Evolutionary conservation across 2,329 filamentous ascomycete genomes (phyloP).

Genomic region (Phyllosticta ampelicida): DNA sequence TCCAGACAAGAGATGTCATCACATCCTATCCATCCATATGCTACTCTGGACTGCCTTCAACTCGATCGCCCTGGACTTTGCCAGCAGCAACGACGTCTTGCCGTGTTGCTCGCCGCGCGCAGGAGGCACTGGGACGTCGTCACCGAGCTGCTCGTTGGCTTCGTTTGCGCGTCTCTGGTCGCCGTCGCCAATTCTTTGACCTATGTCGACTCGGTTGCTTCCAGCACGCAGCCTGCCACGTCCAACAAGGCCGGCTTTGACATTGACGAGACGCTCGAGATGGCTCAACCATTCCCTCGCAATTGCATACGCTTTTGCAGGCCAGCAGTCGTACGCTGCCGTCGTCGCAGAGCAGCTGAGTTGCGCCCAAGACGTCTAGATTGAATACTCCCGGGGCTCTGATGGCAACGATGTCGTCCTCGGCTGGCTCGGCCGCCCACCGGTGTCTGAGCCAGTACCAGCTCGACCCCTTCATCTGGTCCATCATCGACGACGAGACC

Average conservation of each 20-base stretch:
- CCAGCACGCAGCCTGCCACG: background rate
- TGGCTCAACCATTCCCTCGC: background rate
- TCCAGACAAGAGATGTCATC: too few relatives aligned
- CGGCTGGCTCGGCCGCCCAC: background rate
- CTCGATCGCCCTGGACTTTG: conserved; percentile 6
- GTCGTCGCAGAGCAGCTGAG: conserved; percentile 2
- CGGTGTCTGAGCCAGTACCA: background rate
- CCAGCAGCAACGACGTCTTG: conserved; percentile 3
- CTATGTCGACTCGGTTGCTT: background rate
- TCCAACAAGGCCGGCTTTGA: background rate
- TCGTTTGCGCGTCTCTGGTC: conserved; percentile 3
- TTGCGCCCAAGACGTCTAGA: background rate
- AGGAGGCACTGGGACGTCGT: conserved; percentile 7
- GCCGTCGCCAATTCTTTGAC: conserved; percentile 6
- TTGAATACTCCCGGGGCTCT: background rate
- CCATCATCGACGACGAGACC: background rate
- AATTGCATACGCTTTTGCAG: background rate
- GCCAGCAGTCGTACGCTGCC: conserved; percentile 5
- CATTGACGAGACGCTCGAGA: conserved; percentile 1
- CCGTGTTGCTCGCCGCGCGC: background rate
- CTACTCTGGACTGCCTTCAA: too few relatives aligned
- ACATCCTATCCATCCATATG: too few relatives aligned
- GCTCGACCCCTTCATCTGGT: conserved; percentile 1
- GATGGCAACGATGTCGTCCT: background rate
- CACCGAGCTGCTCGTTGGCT: background rate